Base-by-base conservation (phyloP, 176 grass and related monocot species). In the Oryza australiensis region DNA sequence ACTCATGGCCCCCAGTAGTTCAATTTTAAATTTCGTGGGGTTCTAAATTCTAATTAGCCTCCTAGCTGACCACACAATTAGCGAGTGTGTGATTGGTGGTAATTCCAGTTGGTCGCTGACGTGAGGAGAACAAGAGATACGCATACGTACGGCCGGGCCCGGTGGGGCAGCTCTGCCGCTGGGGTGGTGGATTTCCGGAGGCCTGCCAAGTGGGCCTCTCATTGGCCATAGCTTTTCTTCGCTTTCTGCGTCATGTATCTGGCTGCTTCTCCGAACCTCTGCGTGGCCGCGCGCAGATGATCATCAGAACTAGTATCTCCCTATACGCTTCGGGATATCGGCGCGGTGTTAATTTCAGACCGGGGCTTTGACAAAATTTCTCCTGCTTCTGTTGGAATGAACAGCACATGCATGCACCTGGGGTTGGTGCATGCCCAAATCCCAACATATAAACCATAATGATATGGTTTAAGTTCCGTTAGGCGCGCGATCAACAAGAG, bases 271-370 rank as follows among this genome's bases (percentile, higher is more conserved):
- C 45, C 15, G 8, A 55, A 82, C 60, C 55, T 45, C 18, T 74
- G 62, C 62, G 75, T 78, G 73, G 28, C 32, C 88, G 83, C 88
- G 33, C 62, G 70, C 45, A 51, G 63, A 27, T 37, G 14, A 16
- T 40, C 38, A 11, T 11, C 9, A 40, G 38, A 40, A 40, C 38
- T 11, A 37, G 35, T 37, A 40, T 2, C 38, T 40, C 38, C 38
- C 29, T 3, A 4, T 27, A n/a, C 42, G 57, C 55, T 30, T 18
- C 12, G 63, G 28, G 64, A 82, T 72, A 83, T 37, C 88, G 83
- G 83, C 79, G 79, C 62, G 37, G 5, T 33, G 84, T 63, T 62
- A 38, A 68, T 83, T 90, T 90, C 88, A 83, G 46, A 86, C 79
- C 55, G 0, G 46, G 46, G 55, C 9, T 77, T 90, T 90, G 83